These are phyloP conservation scores for Agroathelia rolfsii DNA, from an alignment of 1,284 basidiomycete species.

Conservation along the genomic window DNA sequence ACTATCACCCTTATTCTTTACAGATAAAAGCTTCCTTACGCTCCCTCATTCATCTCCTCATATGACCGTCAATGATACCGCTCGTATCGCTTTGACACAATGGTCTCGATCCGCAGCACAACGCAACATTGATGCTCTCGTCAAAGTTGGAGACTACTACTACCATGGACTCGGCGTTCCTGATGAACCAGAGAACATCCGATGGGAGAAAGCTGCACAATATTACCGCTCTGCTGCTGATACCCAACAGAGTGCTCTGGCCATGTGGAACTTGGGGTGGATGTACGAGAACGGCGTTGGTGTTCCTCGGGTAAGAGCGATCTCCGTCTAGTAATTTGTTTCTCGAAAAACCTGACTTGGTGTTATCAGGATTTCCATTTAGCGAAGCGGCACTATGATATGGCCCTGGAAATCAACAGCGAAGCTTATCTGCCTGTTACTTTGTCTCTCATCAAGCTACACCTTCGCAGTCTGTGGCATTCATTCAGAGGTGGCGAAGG, in stretches of 20 bases:
- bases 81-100: conserved; percentile 76
- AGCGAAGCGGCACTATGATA: conserved; percentile 93
- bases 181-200: conserved; percentile 46
- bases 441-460: conserved; percentile 76
- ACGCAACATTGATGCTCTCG: conserved; percentile 88
- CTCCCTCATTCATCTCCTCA: conserved; percentile 59
- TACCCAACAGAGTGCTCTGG: conserved; percentile 83
- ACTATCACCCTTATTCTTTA: conserved; percentile 2
- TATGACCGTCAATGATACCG: conserved; percentile 67
- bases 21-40: conserved; percentile 68
- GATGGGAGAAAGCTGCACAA: conserved; percentile 80
- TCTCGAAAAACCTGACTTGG: conserved; percentile 2
- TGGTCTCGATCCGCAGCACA: conserved; percentile 95
- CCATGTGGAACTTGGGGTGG: conserved; percentile 98
- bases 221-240: conserved; percentile 93
- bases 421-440: conserved; percentile 87
- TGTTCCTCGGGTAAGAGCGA: conserved; percentile 59
- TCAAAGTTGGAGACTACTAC: conserved; percentile 96
- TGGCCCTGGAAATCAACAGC: conserved; percentile 75
- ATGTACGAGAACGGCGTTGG: conserved; percentile 98
- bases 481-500: conserved; percentile 60
- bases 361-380: conserved; percentile 82
- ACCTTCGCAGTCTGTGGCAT: conserved; percentile 79
- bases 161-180: conserved; percentile 78
- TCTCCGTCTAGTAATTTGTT: neutral